Evolutionary conservation across 129 eudicot species (phyloP), one percentile per base, ranked within the genome.

Genomic region (Sambucus nigra): DNA sequence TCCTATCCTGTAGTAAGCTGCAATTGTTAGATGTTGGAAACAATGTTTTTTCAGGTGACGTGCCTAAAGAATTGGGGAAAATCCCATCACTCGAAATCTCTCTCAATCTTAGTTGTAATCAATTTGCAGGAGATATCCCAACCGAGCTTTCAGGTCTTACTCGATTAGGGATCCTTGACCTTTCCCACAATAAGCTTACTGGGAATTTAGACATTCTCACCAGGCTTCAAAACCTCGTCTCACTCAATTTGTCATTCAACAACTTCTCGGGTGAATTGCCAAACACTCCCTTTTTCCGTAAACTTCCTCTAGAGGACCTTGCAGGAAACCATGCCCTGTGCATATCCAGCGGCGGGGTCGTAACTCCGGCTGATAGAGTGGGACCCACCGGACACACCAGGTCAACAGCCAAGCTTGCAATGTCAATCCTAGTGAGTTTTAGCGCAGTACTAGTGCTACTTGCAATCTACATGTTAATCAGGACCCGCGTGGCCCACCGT

Each of bases 11-110:
- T 51, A 79, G 66, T 58, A 76, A 72, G 76, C 47, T 87, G 12
- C 89, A 87, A 49, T 21, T 80, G 61, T 47, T 87, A 35, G 94
- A 87, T 53, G 64, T 91, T 7, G 95, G 98, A 59, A 79, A 61
- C 68, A 91, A 91, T 64, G 83, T 80, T 13, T 83, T 87, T 41
- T 77, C 79, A 2, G 94, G 86, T 5, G 74, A 72, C 6, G 51
- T 87, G 19, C 89, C 94, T 0, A 77, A 83, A 55, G 86, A 83
- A 51, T 62, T 91, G 45, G 98, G 95, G 27, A 75, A 74, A 49
- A 65, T 91, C 56, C 86, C 88, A 22, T 80, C 95, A 0, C 83
- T 91, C n/a, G 95, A 80, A 58, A 91, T 91, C 78, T 70, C 95
- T 14, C 79, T 87, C 9, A 87, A 87, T 55, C 83, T 87, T 7